Base-by-base conservation (phyloP, 305 asterid species). In the Rubia tinctorum region DNA sequence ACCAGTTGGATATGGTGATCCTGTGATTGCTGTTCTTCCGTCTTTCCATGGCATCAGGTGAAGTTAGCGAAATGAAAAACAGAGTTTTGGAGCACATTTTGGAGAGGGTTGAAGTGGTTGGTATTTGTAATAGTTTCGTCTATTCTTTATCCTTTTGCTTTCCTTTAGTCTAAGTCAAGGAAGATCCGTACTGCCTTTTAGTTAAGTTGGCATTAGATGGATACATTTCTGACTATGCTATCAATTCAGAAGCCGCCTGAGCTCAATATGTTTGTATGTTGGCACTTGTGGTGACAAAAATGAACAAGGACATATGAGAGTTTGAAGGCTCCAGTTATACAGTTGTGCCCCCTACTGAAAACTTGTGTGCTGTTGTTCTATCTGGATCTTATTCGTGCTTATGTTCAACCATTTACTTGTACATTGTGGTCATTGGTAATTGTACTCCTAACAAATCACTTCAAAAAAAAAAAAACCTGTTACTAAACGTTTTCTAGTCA, bases 1-100 rank as follows among this genome's bases (percentile, higher is more conserved):
- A 62, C 82, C 96, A 64, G 88, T 84, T 72, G 96, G 98, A 40
- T 92, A 86, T 75, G 96, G 96, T 69, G 96, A 88, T 76, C 96
- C 98, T 43, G 86, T 90, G 44, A 58, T 92, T 13, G 96, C 96
- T 7, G 92, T 92, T 10, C 78, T 87, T 82, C 93, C 97, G 18
- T 85, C 89, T 47, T 88, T 90, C 76, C 94, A 81, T 51, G 88
- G 77, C 58, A 85, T 87, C 88, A 72, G 68, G 84, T 86, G 81
- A 85, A 76, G 30, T 25, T 67, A 59, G 62, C 73, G 15, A 45
- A 62, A 34, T 63, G 56, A 34, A 47, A 27, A 70, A 25, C 39
- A 51, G 11, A 23, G 55, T 51, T 63, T 25, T 30, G 64, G n/a
- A 62, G 65, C 55, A 47, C 34, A 45, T 30, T 25, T 20, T 22